Evolutionary conservation across 179 eudicot species (phyloP).

Genomic region (Silene noctiflora): DNA sequence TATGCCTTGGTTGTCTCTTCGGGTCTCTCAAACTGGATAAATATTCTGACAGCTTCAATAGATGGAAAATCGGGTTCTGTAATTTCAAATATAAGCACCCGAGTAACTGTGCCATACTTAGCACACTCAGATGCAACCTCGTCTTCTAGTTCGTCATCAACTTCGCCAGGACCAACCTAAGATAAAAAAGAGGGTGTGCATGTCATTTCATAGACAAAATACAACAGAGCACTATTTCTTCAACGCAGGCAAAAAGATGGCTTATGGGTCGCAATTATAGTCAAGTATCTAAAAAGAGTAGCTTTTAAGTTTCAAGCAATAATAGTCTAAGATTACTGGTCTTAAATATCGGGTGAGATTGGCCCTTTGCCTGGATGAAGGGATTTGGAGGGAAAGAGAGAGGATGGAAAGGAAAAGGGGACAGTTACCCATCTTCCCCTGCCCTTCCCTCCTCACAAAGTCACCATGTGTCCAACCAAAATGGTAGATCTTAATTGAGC

Average conservation of each 20-base stretch:
- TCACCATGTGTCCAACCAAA: background rate
- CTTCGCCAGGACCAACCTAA: conserved; percentile 98
- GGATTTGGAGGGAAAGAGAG: no score
- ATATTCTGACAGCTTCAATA: conserved; percentile 87
- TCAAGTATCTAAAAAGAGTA: no score
- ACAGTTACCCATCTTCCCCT: background rate
- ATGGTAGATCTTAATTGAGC: background rate
- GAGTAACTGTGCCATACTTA: conserved; percentile 79
- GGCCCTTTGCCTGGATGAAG: background rate
- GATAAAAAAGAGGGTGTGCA: background rate
- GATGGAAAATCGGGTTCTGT: conserved; percentile 79
- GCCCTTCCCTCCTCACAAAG: background rate
- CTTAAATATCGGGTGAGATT: background rate
- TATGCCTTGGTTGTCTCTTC: conserved; percentile 92
- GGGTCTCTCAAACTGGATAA: conserved; percentile 88
- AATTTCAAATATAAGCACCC: conserved; percentile 88
- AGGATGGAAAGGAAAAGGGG: no score
- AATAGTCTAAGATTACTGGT: background rate
- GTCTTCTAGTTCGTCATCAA: conserved; percentile 84
- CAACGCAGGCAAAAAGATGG: no score
- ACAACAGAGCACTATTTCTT: no score
- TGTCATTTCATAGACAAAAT: no score
- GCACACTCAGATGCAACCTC: conserved; percentile 90
- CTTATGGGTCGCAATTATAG: no score
- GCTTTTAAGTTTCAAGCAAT: background rate